phyloP scores from a whole-genome alignment of 2,329 filamentous ascomycete genomes.

The Parastagonospora avenae region DNA sequence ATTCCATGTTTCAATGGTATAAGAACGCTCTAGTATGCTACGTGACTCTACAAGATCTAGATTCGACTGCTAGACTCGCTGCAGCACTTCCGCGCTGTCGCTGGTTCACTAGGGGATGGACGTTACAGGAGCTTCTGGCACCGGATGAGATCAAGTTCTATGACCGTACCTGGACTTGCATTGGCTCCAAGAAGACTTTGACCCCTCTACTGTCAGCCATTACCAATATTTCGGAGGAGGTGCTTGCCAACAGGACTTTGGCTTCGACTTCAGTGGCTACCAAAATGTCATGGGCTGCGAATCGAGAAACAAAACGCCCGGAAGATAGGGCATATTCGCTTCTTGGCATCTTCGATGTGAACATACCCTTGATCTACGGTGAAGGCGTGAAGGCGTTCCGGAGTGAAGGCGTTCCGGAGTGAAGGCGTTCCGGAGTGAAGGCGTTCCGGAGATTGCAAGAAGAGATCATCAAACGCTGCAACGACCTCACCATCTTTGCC shows the following conservation, averaged over 20 bases:
- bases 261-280: conserved; percentile 7
- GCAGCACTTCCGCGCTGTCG: conserved; percentile 7
- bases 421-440: conserved; percentile 28
- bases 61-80: neutral
- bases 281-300: conserved; percentile 23
- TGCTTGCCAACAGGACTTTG: conserved; percentile 6
- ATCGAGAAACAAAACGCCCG: conserved; percentile 19
- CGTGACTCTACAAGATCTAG: conserved; percentile 11
- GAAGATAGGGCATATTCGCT: conserved; percentile 23
- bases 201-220: conserved; percentile 2
- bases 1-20: conserved; percentile 24
- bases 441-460: conserved; percentile 11
- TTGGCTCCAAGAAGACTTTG: conserved; percentile 7
- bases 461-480: conserved; percentile 8
- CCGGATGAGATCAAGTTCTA: conserved; percentile 7
- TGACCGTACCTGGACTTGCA: neutral
- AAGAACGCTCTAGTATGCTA: conserved; percentile 14
- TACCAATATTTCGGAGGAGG: conserved; percentile 3
- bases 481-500: conserved; percentile 10
- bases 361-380: conserved; percentile 36
- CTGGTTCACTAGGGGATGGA: conserved; percentile 26
- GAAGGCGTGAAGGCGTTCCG: conserved; percentile 22
- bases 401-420: no score
- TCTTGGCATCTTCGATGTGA: conserved; percentile 21
- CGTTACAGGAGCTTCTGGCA: conserved; percentile 21